phyloP scores from a whole-genome alignment of 495 filamentous ascomycete genomes.

The Halenospora varia region DNA sequence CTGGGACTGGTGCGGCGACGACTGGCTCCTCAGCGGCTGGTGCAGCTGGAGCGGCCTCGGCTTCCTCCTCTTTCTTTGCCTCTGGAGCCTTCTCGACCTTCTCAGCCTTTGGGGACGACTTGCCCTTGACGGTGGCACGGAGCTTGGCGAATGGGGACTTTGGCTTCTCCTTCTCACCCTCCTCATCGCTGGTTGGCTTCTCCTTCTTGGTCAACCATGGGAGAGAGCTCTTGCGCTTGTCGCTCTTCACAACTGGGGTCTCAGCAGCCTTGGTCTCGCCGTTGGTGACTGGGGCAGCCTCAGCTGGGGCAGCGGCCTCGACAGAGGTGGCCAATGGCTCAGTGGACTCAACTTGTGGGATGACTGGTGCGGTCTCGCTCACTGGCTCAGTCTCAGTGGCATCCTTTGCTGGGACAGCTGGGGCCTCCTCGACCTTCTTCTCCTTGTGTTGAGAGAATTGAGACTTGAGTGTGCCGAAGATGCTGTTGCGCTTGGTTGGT shows the following conservation, averaged over 20 bases:
- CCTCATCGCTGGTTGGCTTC: constrained; percentile 39
- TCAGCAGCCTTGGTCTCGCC: constrained; percentile 44
- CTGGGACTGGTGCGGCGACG: constrained; percentile 22
- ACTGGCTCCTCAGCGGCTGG: constrained; percentile 16
- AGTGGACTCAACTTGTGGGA: constrained; percentile 52
- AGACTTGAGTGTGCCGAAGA: constrained; percentile 39
- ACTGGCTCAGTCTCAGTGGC: constrained; percentile 33
- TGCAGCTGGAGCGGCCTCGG: constrained; percentile 40
- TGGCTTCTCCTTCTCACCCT: constrained; percentile 47
- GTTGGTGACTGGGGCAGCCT: constrained; percentile 32
- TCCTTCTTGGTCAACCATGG: constrained; percentile 54
- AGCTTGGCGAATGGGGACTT: constrained; percentile 55
- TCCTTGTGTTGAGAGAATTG: constrained; percentile 48
- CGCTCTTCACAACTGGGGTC: constrained; percentile 35
- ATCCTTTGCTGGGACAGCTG: constrained; percentile 30
- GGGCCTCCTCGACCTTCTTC: constrained; percentile 39
- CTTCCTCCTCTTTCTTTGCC: constrained; percentile 42
- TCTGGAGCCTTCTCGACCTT: constrained; percentile 31
- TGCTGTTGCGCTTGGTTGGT: constrained; percentile 34
- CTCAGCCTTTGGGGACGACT: constrained; percentile 34
- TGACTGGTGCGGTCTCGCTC: constrained; percentile 51
- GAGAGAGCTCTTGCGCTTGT: constrained; percentile 54
- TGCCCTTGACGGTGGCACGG: constrained; percentile 50
- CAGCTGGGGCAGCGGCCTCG: constrained; percentile 35
- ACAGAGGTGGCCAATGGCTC: constrained; percentile 48